These are phyloP conservation scores for Plasmopara viticola DNA, from an alignment of 352 stramenopile species.

Conservation along the genomic window DNA sequence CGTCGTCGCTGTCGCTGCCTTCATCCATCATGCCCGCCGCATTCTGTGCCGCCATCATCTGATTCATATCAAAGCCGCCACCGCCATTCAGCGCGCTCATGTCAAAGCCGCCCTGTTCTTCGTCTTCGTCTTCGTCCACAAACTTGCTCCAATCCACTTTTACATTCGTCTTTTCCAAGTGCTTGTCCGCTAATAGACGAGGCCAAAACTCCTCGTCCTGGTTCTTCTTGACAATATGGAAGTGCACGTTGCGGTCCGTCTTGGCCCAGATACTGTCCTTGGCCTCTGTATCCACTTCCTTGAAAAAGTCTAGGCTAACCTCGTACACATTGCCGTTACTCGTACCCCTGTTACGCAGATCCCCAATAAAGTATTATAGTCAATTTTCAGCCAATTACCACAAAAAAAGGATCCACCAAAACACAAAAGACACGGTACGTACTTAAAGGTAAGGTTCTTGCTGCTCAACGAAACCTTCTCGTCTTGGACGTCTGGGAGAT, in stretches of 20 bases:
- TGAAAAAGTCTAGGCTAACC: conserved; percentile 93
- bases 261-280: conserved; percentile 94
- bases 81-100: conserved; percentile 81
- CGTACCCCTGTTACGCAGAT: conserved; percentile 52
- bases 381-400: neutral
- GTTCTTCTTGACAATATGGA: conserved; percentile 95
- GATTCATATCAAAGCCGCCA: conserved; percentile 93
- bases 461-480: conserved; percentile 88
- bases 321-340: conserved; percentile 92
- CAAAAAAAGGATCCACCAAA: neutral
- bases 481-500: conserved; percentile 91
- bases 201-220: conserved; percentile 94
- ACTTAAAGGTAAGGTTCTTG: conserved; percentile 88
- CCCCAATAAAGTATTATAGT: neutral
- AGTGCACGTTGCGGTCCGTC: conserved; percentile 91
- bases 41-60: conserved; percentile 89
- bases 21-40: conserved; percentile 63
- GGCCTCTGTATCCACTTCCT: conserved; percentile 86
- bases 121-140: conserved; percentile 95
- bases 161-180: conserved; percentile 95
- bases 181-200: conserved; percentile 93
- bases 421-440: conserved; percentile 1
- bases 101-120: conserved; percentile 82
- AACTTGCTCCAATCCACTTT: conserved; percentile 96
- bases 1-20: conserved; percentile 67